These are phyloP conservation scores for Tricholoma bakamatsutake DNA, from an alignment of 768 basidiomycete species.

Conservation along the genomic window DNA sequence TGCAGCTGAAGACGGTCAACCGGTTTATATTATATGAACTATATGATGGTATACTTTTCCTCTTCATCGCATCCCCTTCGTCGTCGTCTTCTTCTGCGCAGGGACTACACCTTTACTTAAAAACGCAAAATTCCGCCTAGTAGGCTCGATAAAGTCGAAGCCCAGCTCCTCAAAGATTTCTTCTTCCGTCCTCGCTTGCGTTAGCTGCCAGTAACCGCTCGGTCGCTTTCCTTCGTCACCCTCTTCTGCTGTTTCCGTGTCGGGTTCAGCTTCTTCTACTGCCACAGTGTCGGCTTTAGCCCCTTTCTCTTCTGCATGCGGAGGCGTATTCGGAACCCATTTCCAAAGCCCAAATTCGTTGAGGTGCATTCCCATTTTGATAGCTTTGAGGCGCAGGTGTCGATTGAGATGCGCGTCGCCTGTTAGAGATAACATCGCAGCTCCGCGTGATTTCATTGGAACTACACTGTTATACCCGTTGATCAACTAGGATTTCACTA, in stretches of 20 bases:
- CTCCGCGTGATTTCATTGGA: conserved; percentile 43
- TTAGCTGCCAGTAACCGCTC: conserved; percentile 41
- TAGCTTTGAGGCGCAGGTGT: conserved; percentile 37
- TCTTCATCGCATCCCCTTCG: neutral
- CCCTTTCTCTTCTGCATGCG: neutral
- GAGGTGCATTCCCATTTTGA: conserved; percentile 39
- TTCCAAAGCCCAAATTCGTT: conserved; percentile 64
- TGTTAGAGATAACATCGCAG: conserved; percentile 48
- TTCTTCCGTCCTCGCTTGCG: conserved; percentile 38
- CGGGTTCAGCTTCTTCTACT: conserved; percentile 2
- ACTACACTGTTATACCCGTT: conserved; percentile 27
- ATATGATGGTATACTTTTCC: neutral
- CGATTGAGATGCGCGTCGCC: conserved; percentile 48
- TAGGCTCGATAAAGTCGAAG: conserved; percentile 34
- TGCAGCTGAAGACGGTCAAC: too few relatives aligned
- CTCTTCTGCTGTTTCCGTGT: conserved; percentile 1
- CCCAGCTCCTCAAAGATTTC: conserved; percentile 38
- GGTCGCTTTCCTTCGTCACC: neutral
- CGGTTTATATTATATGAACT: neutral
- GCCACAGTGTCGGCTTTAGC: neutral
- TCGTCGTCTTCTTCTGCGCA: neutral
- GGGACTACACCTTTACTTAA: neutral
- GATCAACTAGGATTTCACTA: neutral
- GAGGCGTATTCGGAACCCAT: conserved; percentile 27
- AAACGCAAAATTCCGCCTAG: conserved; percentile 29